Evolutionary conservation across 2,329 filamentous ascomycete species (phyloP).

Genomic region (Endothia cerciana): DNA sequence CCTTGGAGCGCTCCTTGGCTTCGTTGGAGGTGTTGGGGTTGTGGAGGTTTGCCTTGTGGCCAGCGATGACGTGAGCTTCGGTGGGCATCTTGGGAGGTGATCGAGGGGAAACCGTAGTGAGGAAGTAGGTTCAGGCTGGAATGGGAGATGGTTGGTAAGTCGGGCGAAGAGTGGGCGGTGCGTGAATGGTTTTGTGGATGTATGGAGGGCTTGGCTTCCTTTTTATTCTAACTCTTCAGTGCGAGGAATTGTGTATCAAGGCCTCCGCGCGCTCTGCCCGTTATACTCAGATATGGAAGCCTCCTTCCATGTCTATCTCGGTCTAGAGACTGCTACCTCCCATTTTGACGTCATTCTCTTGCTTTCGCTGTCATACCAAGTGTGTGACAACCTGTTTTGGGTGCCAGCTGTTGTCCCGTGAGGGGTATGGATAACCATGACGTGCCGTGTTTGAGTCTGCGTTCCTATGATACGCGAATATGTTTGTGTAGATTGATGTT

Average conservation of each 20-base stretch:
- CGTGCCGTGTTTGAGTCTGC: neutral
- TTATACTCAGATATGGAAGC: neutral
- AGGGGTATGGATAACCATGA: constrained; percentile 1
- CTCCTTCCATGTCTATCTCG: neutral
- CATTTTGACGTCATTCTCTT: constrained; percentile 12
- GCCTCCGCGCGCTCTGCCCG: neutral
- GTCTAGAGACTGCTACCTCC: neutral
- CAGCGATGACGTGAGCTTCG: constrained; percentile 56
- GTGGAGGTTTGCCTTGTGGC: constrained; percentile 62
- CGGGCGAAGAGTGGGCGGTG: neutral
- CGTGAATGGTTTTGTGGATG: neutral
- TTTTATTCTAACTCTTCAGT: neutral
- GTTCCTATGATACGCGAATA: neutral
- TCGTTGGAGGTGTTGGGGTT: constrained; percentile 61
- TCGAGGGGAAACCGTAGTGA: neutral
- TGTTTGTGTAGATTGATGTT: neutral
- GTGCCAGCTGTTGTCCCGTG: neutral
- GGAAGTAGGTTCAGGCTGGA: neutral
- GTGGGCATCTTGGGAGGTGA: constrained; percentile 49
- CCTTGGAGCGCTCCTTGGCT: constrained; percentile 58
- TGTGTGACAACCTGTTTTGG: constrained; percentile 5
- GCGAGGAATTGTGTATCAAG: neutral
- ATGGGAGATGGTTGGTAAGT: neutral
- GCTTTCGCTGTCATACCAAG: neutral
- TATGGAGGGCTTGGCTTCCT: neutral